Evolutionary conservation across 1,284 basidiomycete genomes (phyloP).

Genomic region (Fomitiporia mediterranea): DNA sequence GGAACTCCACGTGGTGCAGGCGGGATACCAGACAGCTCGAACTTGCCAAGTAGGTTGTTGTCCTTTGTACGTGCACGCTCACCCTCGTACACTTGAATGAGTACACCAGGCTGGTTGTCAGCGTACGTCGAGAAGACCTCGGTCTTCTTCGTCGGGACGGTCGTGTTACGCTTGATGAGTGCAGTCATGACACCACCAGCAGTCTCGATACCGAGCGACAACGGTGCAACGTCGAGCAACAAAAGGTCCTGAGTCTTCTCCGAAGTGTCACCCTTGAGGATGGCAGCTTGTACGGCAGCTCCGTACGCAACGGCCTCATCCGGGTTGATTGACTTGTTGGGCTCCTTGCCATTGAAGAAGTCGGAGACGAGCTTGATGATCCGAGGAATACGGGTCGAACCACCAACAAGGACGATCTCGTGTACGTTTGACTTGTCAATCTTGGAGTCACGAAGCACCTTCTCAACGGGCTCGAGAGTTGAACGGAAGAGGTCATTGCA

Average conservation of each 20-base stretch:
- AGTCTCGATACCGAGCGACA: slow-evolving; percentile 98
- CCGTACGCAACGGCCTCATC: slow-evolving; percentile 99
- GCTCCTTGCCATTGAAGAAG: slow-evolving; percentile 98
- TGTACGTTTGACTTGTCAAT: slow-evolving; percentile 94
- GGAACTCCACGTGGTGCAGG: slow-evolving; percentile 98
- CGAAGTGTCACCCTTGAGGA: slow-evolving; percentile 95
- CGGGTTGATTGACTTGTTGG: slow-evolving; percentile 97
- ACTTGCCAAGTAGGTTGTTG: slow-evolving; percentile 99
- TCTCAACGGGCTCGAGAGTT: slow-evolving; percentile 97
- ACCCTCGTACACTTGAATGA: slow-evolving; percentile 99
- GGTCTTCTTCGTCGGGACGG: slow-evolving; percentile 98
- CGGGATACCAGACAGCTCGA: slow-evolving; percentile 97
- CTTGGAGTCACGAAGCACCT: slow-evolving; percentile 97
- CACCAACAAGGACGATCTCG: slow-evolving; percentile 97
- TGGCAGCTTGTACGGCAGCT: slow-evolving; percentile 98
- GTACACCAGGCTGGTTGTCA: slow-evolving; percentile 98
- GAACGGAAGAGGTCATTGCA: slow-evolving; percentile 97
- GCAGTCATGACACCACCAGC: slow-evolving; percentile 99
- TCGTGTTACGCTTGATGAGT: slow-evolving; percentile 98
- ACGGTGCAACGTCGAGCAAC: slow-evolving; percentile 93
- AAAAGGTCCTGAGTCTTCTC: slow-evolving; percentile 98
- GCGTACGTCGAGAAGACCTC: slow-evolving; percentile 99
- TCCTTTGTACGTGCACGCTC: slow-evolving; percentile 99
- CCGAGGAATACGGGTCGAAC: slow-evolving; percentile 98
- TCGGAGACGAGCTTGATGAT: slow-evolving; percentile 97